Evolutionary conservation across 495 filamentous ascomycete species (phyloP).

Genomic region (Paragyromitra xinjiangensis): DNA sequence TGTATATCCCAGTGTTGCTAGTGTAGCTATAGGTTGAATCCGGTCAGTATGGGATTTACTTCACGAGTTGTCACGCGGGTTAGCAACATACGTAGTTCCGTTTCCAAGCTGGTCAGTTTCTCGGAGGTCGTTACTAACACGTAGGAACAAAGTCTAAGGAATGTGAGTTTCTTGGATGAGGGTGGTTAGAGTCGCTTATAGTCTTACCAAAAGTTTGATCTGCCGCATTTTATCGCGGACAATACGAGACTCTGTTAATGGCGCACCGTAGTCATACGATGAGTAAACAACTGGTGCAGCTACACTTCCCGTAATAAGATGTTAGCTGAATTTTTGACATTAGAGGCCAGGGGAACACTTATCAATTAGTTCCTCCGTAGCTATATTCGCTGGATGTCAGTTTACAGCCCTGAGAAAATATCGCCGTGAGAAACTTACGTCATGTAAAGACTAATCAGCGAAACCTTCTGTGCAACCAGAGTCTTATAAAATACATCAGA

Average conservation of each 20-base stretch:
- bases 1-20: conserved; percentile 60
- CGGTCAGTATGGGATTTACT: not conserved
- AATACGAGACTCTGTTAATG: conserved; percentile 56
- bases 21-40: conserved; percentile 36
- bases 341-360: conserved; percentile 8
- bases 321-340: conserved; percentile 14
- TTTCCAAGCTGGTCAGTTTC: conserved; percentile 67
- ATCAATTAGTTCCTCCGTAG: conserved; percentile 68
- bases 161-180: conserved; percentile 28
- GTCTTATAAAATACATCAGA: conserved; percentile 68
- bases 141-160: conserved; percentile 66
- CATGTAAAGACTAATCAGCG: conserved; percentile 67
- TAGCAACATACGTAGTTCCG: conserved; percentile 65
- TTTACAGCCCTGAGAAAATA: not conserved
- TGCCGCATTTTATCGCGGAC: conserved; percentile 58
- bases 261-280: conserved; percentile 62
- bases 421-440: conserved; percentile 36
- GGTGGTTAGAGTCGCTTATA: not conserved
- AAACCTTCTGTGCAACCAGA: conserved; percentile 64
- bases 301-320: conserved; percentile 59
- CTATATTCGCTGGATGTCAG: conserved; percentile 25
- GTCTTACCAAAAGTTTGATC: conserved; percentile 55
- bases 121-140: conserved; percentile 65
- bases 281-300: conserved; percentile 65
- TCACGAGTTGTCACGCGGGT: conserved; percentile 19